Conservation (phyloP, 2,329 filamentous ascomycete species). For the Fusarium sp. region DNA sequence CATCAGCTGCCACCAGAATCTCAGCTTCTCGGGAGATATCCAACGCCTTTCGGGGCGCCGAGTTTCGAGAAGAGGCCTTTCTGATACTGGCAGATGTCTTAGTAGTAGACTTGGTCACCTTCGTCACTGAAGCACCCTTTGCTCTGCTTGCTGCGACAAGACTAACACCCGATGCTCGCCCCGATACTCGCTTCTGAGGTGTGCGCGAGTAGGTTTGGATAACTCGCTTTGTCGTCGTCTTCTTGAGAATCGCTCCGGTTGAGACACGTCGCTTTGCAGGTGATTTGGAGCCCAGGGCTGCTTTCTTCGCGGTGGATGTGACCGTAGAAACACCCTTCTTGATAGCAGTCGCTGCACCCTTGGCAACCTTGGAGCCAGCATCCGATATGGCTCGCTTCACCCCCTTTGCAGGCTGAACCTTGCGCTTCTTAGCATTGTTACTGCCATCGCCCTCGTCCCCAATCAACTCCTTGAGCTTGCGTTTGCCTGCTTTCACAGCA, state of each 20-base stretch:
- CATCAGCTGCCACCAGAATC: constrained; percentile 38
- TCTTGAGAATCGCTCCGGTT: constrained; percentile 45
- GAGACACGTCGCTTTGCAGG: constrained; percentile 43
- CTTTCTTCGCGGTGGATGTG: constrained; percentile 46
- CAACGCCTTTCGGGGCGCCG: constrained; percentile 37
- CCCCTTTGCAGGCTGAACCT: constrained; percentile 50
- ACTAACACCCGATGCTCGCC: constrained; percentile 37
- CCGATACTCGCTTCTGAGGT: constrained; percentile 39
- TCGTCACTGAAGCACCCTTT: constrained; percentile 22
- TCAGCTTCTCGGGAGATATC: constrained; percentile 35
- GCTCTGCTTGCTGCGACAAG: constrained; percentile 27
- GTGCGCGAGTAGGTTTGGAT: constrained; percentile 46
- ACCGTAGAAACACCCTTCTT: constrained; percentile 53
- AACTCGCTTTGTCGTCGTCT: constrained; percentile 45
- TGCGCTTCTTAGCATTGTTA: constrained; percentile 63
- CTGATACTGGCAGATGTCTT: constrained; percentile 28
- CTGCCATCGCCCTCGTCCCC: constrained; percentile 53
- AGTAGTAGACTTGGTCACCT: constrained; percentile 29
- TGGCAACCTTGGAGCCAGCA: constrained; percentile 51
- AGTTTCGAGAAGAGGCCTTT: constrained; percentile 17
- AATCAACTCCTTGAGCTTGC: constrained; percentile 66
- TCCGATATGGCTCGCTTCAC: constrained; percentile 51
- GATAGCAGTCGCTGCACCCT: constrained; percentile 52
- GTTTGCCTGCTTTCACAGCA: constrained; percentile 62
- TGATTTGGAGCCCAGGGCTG: constrained; percentile 39